Conservation (phyloP, 2,329 filamentous ascomycete species). For the Botrytis byssoidea region DNA sequence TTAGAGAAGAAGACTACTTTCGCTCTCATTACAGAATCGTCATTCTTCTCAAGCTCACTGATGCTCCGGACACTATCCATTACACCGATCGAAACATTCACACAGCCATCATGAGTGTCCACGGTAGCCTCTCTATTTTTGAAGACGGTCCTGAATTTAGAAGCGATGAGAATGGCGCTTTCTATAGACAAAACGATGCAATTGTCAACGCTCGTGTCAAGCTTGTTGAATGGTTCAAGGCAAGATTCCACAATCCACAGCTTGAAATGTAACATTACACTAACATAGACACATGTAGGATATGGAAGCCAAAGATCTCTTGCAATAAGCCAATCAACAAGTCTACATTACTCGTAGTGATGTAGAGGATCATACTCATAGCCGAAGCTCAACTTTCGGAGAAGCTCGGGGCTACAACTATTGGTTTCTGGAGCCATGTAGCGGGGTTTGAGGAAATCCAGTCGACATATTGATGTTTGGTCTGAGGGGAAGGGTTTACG, state of each 20-base stretch:
- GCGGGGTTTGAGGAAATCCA: too few species aligned
- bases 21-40: background rate
- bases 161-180: background rate
- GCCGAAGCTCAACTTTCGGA: rapidly evolving
- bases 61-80: background rate
- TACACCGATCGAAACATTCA: background rate
- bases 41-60: background rate
- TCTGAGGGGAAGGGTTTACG: too few species aligned
- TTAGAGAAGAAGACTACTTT: background rate
- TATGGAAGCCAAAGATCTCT: background rate
- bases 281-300: background rate
- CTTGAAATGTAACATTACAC: background rate
- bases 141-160: background rate
- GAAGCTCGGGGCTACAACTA: background rate
- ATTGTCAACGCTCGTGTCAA: background rate
- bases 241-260: background rate
- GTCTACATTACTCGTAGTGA: background rate
- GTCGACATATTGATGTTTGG: background rate
- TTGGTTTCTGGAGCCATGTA: background rate
- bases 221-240: background rate
- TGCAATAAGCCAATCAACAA: background rate
- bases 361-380: rapidly evolving
- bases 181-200: background rate
- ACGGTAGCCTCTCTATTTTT: background rate
- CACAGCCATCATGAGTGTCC: background rate